Conservation (phyloP, 108 stramenopile genomes). For the Fistulifera pelliculosa region DNA sequence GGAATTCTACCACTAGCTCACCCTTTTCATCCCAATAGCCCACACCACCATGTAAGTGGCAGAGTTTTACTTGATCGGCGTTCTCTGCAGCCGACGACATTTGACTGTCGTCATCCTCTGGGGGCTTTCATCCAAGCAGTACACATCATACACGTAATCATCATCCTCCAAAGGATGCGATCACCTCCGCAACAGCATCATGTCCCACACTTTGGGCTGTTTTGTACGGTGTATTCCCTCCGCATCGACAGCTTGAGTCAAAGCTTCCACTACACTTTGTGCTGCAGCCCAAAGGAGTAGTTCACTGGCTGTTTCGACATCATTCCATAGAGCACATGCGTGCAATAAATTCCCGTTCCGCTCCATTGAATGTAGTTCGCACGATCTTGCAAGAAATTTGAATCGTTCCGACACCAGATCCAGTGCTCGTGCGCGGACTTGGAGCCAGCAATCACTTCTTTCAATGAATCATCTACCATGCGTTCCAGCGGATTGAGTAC, state of each 20-base stretch:
- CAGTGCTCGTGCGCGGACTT: constrained; percentile 18
- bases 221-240: constrained; percentile 1
- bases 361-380: neutral
- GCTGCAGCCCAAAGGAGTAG: constrained; percentile 17
- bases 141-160: constrained; percentile 8
- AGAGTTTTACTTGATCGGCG: constrained; percentile 10
- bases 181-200: neutral
- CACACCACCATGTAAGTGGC: constrained; percentile 52
- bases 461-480: constrained; percentile 32
- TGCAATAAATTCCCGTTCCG: constrained; percentile 20
- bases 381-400: constrained; percentile 2
- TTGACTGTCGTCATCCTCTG: constrained; percentile 3
- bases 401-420: constrained; percentile 23
- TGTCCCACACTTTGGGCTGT: neutral
- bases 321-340: constrained; percentile 38
- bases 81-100: neutral
- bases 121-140: constrained; percentile 1
- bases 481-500: constrained; percentile 33
- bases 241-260: constrained; percentile 28
- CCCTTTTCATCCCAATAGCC: constrained; percentile 71
- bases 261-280: too few species aligned
- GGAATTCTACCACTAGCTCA: constrained; percentile 47
- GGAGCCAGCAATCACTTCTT: constrained; percentile 19
- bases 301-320: constrained; percentile 23
- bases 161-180: neutral